Base-by-base conservation (phyloP, 805 yeast genomes). In the Saccharomycopsis sp. region DNA sequence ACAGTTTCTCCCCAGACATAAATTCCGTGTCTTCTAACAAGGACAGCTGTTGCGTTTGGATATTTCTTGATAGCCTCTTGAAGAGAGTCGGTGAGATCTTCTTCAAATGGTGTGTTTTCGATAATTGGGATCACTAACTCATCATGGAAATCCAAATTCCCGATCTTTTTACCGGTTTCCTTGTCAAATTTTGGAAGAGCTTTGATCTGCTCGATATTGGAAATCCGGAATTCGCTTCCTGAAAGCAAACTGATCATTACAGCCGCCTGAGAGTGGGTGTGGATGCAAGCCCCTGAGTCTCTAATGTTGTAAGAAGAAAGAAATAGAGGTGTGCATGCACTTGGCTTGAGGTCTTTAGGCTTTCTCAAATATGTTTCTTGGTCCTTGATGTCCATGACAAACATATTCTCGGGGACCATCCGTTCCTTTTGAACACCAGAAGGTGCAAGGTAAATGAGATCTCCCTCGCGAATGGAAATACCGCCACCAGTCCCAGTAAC, bases 401-500 rank as follows among this genome's bases (percentile, higher is more conserved):
- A 89, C 82, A 92, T 79, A 68, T 93, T 89, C 62, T 80, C 78
- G 2, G 96, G 96, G 47, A 78, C 72, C 82, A 92, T 85, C 61
- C 91, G 76, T 69, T 92, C 98, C 73, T 92, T 92, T 69, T 92
- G 97, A 7, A 92, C 96, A 1, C 97, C 97, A n/a, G 96, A 87
- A 2, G 98, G 97, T 0, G 97, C 96, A 47, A 92, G 78, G 69
- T 79, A 92, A 17, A 89, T 81, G 20, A 74, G 66, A 61, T 82
- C 77, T 0, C 77, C 79, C 1, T 79, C 77, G 57, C 85, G 73
- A 54, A 92, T 86, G 35, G 96, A 87, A 65, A 93, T 86, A 2
- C 97, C 97, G 35, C 97, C 98, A 2, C 97, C 97, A 0, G 98
- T 93, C 2, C 97, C 97, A 0, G 97, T 85, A 65, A 89, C 93